Conservation (phyloP, 305 asterid species). For the Withania somnifera region DNA sequence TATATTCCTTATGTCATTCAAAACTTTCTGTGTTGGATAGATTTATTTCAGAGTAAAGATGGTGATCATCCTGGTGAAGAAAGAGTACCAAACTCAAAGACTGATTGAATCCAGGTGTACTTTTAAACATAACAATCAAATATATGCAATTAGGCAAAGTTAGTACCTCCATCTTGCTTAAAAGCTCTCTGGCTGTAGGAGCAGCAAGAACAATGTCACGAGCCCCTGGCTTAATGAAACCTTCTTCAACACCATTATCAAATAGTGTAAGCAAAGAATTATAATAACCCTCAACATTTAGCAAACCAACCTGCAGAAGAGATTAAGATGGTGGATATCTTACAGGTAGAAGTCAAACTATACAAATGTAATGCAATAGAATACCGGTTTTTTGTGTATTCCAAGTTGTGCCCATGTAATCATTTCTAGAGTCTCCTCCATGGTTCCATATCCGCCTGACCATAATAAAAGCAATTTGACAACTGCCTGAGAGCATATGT, state of each 20-base stretch:
- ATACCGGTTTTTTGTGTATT: slow-evolving; percentile 86
- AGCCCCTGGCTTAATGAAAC: slow-evolving; percentile 87
- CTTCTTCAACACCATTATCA: slow-evolving; percentile 95
- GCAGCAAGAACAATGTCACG: slow-evolving; percentile 84
- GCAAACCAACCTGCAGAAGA: slow-evolving; percentile 74
- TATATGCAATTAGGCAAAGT: not conserved
- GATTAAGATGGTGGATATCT: not conserved
- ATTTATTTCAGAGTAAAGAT: not conserved
- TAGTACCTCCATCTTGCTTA: slow-evolving; percentile 80
- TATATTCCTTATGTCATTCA: not conserved
- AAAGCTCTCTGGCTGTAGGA: slow-evolving; percentile 66
- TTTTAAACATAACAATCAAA: not conserved
- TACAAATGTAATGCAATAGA: slow-evolving; percentile 2
- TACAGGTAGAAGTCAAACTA: not conserved
- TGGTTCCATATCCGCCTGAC: slow-evolving; percentile 94
- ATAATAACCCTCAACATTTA: slow-evolving; percentile 90
- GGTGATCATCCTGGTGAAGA: not conserved
- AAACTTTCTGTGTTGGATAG: not conserved
- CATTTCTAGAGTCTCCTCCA: slow-evolving; percentile 96
- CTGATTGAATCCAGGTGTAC: not conserved
- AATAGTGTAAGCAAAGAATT: slow-evolving; percentile 66
- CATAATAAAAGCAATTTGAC: slow-evolving; percentile 2
- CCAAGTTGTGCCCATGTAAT: slow-evolving; percentile 99
- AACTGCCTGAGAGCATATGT: not conserved
- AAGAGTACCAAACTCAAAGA: not conserved